Evolutionary conservation across 169 alveolate genomes (phyloP), one percentile per base, ranked within the genome.

Genomic region (Neospora caninum): DNA sequence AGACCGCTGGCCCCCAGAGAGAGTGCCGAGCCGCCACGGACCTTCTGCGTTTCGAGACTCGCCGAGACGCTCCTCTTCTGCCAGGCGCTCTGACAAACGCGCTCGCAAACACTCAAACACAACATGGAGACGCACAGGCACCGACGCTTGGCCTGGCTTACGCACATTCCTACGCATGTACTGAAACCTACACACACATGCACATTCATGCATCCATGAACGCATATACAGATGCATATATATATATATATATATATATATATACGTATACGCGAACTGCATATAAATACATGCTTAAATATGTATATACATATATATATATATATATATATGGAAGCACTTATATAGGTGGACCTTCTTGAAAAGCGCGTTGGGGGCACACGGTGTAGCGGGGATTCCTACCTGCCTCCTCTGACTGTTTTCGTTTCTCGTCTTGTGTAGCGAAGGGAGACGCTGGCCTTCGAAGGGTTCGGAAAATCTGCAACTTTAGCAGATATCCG

Each of bases 401-500:
- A 64, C 73, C 73, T 64, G 73, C 73, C 7, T 7, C 31, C n/a
- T 64, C 73, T 27, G 20, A 7, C 4, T 1, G 73, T 4, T 27
- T 16, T 22, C 73, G 16, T 7, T 27, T 13, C 20, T 64, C 73
- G 4, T 22, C n/a, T 7, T 64, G 4, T 7, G 7, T 22, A 27
- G 73, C 73, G 73, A 64, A 64, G 73, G 7, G n/a, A 1, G 73
- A 27, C 73, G 73, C 27, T 7, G 18, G 20, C 25, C 73, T 9
- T 4, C 73, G 73, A 27, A 64, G n/a, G 7, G 31, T 13, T 7
- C 45, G 86, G 45, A 78, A 41, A 0, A 31, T 20, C 89, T 82
- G 89, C 38, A 82, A 67, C 67, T 82, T 82, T 18, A 82, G 64
- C 39, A 82, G 89, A 36, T 82, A 82, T 20, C 89, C 89, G 89